Conservation (phyloP, 352 stramenopile species). For the Phytophthora tubulina region DNA sequence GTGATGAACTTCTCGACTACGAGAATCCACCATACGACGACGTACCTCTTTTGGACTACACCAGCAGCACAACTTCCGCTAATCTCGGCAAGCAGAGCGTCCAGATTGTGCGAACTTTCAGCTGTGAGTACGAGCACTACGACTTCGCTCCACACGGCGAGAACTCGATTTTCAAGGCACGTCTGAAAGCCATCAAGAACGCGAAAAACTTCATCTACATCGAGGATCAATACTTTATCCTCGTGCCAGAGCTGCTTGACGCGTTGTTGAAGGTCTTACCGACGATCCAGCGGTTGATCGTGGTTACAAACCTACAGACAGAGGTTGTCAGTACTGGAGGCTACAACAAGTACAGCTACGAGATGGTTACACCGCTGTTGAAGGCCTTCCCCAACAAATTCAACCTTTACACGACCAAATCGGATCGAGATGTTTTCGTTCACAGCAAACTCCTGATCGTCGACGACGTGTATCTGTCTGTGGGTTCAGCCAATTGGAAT, state of each 20-base stretch:
- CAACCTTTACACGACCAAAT: slow-evolving; percentile 47
- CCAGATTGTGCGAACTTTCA: slow-evolving; percentile 72
- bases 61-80: slow-evolving; percentile 8
- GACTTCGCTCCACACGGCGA: slow-evolving; percentile 64
- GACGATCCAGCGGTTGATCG: slow-evolving; percentile 51
- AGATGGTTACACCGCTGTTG: slow-evolving; percentile 55
- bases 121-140: slow-evolving; percentile 59
- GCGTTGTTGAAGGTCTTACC: slow-evolving; percentile 54
- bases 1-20: slow-evolving; percentile 53
- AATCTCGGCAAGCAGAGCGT: slow-evolving; percentile 41
- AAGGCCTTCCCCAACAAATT: slow-evolving; percentile 30
- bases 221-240: slow-evolving; percentile 39
- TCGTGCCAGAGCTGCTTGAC: slow-evolving; percentile 54
- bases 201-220: slow-evolving; percentile 49
- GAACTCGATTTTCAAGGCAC: slow-evolving; percentile 47
- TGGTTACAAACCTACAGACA: slow-evolving; percentile 47
- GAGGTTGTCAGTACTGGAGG: slow-evolving; percentile 28
- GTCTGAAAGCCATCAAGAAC: slow-evolving; percentile 54
- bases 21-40: slow-evolving; percentile 46
- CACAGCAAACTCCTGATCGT: slow-evolving; percentile 62
- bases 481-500: slow-evolving; percentile 72
- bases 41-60: slow-evolving; percentile 16
- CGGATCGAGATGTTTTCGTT: slow-evolving; percentile 48
- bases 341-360: slow-evolving; percentile 58
- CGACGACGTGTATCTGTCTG: slow-evolving; percentile 68